A percentile compares a stretch with the other conserved stretches of the same genome.
Conservation (phyloP, 305 asterid genomes). For the Plantago lanceolata region DNA sequence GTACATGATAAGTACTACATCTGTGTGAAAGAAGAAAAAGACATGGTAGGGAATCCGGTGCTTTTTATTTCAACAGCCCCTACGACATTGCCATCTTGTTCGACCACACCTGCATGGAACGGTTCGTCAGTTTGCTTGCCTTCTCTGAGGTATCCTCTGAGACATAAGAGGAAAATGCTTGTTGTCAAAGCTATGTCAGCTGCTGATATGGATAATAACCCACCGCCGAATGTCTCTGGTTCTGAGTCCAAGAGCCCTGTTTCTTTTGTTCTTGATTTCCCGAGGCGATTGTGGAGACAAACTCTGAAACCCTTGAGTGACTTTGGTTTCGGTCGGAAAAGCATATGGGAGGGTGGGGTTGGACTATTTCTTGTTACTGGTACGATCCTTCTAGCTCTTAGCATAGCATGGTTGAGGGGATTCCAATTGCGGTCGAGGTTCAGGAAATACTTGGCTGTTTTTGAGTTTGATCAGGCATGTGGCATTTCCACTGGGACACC, state of each 20-base stretch:
- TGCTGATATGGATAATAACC: constrained; percentile 35
- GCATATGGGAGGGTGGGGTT: constrained; percentile 99
- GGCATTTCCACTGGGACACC: constrained; percentile 93
- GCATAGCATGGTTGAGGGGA: constrained; percentile 90
- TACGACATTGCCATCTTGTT: constrained; percentile 31
- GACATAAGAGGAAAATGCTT: constrained; percentile 31
- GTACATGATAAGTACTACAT: constrained; percentile 7
- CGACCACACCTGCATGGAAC: constrained; percentile 28
- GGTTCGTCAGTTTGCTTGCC: constrained; percentile 42
- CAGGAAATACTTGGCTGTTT: constrained; percentile 70
- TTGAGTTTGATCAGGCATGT: constrained; percentile 88
- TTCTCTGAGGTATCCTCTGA: constrained; percentile 28
- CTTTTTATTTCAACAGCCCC: constrained; percentile 43
- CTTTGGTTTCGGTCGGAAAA: constrained; percentile 90
- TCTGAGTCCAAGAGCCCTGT: constrained; percentile 47
- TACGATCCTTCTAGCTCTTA: constrained; percentile 64
- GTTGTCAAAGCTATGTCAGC: constrained; percentile 44
- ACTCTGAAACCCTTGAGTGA: constrained; percentile 79
- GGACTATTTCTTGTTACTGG: constrained; percentile 88
- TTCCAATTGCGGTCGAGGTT: constrained; percentile 80
- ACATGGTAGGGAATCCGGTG: constrained; percentile 53
- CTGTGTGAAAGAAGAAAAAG: constrained; percentile 12
- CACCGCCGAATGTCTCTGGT: constrained; percentile 32
- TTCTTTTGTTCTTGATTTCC: constrained; percentile 55
- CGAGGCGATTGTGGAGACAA: constrained; percentile 67